Conservation (phyloP, 1,284 basidiomycete species). For the Fomes fomentarius region DNA sequence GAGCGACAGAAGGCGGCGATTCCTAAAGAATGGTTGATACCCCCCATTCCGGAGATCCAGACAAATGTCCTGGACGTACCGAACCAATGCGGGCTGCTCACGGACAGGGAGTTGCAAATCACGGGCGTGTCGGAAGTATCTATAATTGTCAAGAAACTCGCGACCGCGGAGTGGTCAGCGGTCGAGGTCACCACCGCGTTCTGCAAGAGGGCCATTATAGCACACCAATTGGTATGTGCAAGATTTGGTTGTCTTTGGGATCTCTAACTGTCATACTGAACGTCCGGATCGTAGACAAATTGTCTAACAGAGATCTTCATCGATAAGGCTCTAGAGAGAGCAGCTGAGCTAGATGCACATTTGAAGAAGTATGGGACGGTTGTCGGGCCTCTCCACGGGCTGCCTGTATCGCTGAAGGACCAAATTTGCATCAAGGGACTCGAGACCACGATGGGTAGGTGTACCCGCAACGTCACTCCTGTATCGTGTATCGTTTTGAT, state of each 20-base stretch:
- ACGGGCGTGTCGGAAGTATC: conserved; percentile 24
- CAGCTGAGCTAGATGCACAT: conserved; percentile 45
- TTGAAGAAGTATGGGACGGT: conserved; percentile 39
- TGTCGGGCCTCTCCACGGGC: conserved; percentile 52
- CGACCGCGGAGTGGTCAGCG: conserved; percentile 37
- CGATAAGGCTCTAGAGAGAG: conserved; percentile 46
- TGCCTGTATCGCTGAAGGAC: conserved; percentile 53
- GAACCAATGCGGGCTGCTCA: conserved; percentile 46
- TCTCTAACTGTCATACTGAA: background rate
- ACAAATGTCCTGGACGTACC: conserved; percentile 47
- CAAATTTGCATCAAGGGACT: conserved; percentile 57
- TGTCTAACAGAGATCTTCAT: conserved; percentile 52
- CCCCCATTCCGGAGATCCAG: conserved; percentile 23
- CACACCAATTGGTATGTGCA: conserved; percentile 52
- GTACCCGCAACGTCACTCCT: too few species aligned
- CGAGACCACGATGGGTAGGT: conserved; percentile 56
- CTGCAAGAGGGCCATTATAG: conserved; percentile 51
- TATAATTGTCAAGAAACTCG: conserved; percentile 42
- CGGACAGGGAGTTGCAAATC: conserved; percentile 39
- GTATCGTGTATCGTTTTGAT: too few species aligned
- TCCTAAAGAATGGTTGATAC: conserved; percentile 51
- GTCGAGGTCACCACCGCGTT: conserved; percentile 46
- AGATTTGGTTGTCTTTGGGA: background rate
- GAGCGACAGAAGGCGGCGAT: conserved; percentile 46
- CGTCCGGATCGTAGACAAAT: conserved; percentile 29